phyloP scores from a whole-genome alignment of 495 filamentous ascomycete genomes.

The Aspergillus ellipticus region DNA sequence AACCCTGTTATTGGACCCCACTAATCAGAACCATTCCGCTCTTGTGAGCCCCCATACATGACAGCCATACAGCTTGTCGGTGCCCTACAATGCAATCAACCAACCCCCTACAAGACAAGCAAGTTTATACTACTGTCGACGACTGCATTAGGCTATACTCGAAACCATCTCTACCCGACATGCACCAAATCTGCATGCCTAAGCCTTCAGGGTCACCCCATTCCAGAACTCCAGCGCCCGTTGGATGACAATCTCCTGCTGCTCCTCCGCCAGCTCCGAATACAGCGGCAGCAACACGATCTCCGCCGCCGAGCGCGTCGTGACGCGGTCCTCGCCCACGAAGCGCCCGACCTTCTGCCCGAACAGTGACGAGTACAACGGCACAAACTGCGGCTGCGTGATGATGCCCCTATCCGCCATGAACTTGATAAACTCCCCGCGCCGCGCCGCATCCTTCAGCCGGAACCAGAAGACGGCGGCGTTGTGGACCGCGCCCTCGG shows the following conservation, averaged over 20 bases:
- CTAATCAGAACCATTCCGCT: no score
- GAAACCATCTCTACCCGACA: not conserved
- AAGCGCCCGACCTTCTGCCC: slow-evolving; percentile 1
- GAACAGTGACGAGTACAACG: slow-evolving; percentile 11
- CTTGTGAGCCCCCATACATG: no score
- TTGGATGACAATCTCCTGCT: slow-evolving; percentile 2
- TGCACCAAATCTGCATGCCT: no score
- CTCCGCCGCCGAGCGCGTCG: slow-evolving; percentile 7
- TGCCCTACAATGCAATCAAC: no score
- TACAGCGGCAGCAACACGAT: slow-evolving; percentile 11
- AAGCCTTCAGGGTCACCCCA: not conserved
- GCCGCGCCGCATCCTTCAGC: not conserved
- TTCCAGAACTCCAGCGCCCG: slow-evolving; percentile 1
- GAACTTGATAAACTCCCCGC: not conserved
- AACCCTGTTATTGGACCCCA: no score
- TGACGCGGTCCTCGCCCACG: slow-evolving; percentile 1
- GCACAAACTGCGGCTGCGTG: slow-evolving; percentile 17
- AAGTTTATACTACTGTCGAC: no score
- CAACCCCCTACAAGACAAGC: no score
- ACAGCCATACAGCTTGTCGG: no score
- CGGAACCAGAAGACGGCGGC: slow-evolving; percentile 18
- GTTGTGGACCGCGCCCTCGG: slow-evolving; percentile 9
- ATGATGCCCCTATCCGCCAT: slow-evolving; percentile 4
- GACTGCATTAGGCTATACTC: no score
- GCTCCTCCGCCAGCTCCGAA: slow-evolving; percentile 3